Evolutionary conservation across 164 flowering plant species (phyloP).

Genomic region (Sedum album): DNA sequence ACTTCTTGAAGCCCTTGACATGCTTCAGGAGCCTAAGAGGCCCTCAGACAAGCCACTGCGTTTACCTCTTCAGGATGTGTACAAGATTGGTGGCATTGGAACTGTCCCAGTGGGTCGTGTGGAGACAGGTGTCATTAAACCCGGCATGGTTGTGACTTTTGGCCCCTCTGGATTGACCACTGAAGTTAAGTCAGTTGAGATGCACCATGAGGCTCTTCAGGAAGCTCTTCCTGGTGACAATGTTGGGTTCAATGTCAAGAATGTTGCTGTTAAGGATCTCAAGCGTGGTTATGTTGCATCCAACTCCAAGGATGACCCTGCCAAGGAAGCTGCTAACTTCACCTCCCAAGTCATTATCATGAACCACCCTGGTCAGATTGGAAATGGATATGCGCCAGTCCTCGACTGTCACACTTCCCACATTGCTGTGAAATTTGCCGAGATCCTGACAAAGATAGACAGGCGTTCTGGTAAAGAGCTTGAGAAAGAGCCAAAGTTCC

Average conservation of each 20-base stretch:
- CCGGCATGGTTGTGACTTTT: no score
- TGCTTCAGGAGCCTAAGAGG: background rate
- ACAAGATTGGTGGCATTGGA: background rate
- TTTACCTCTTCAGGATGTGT: background rate
- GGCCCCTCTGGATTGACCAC: slow-evolving; percentile 12
- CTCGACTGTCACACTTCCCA: slow-evolving; percentile 15
- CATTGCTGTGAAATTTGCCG: slow-evolving; percentile 11
- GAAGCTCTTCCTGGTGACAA: slow-evolving; percentile 12
- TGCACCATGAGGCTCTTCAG: slow-evolving; percentile 10
- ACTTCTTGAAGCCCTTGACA: background rate
- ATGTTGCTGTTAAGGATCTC: slow-evolving; percentile 14
- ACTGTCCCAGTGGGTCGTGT: background rate
- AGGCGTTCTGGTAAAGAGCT: slow-evolving; percentile 15
- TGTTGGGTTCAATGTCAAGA: slow-evolving; percentile 15
- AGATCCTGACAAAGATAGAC: slow-evolving; percentile 15
- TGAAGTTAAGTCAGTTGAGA: slow-evolving; percentile 12
- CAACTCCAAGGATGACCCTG: slow-evolving; percentile 10
- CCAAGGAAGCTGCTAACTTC: slow-evolving; percentile 11
- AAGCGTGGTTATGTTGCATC: slow-evolving; percentile 12
- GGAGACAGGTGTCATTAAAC: background rate
- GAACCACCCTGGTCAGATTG: slow-evolving; percentile 13
- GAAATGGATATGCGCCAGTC: slow-evolving; percentile 15
- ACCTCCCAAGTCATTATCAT: slow-evolving; percentile 10
- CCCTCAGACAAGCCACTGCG: background rate
- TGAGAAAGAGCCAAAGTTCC: slow-evolving; percentile 12